phyloP scores from a whole-genome alignment of 331 rosid genomes.

The Phaseolus coccineus region DNA sequence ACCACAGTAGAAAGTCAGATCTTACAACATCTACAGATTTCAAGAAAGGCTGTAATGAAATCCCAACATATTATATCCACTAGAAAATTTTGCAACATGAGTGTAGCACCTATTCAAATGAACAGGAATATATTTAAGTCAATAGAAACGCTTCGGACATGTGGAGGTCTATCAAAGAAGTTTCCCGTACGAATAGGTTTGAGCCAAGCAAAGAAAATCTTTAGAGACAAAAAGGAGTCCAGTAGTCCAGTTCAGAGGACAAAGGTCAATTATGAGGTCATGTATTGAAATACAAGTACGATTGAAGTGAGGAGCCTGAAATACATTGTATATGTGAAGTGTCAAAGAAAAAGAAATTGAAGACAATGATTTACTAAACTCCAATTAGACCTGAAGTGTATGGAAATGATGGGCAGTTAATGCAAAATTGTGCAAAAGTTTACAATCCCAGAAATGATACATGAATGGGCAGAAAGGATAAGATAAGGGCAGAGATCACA shows the following conservation, averaged over 20 bases:
- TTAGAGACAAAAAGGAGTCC: slow-evolving; percentile 1
- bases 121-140: background rate
- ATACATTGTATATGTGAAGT: background rate
- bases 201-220: background rate
- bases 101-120: background rate
- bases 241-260: background rate
- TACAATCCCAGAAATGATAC: background rate
- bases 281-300: background rate
- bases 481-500: background rate
- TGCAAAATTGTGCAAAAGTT: background rate
- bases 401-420: background rate
- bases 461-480: background rate
- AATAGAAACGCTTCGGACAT: background rate
- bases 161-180: background rate
- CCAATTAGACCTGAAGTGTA: background rate
- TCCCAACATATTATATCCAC: background rate
- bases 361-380: background rate
- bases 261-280: background rate
- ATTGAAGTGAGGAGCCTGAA: background rate
- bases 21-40: background rate
- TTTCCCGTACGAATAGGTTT: background rate
- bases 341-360: background rate
- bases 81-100: background rate
- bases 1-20: background rate
- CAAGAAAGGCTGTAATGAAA: background rate